Evolutionary conservation across 2,329 filamentous ascomycete genomes (phyloP).

Genomic region (Scopulariopsis brevicaulis): DNA sequence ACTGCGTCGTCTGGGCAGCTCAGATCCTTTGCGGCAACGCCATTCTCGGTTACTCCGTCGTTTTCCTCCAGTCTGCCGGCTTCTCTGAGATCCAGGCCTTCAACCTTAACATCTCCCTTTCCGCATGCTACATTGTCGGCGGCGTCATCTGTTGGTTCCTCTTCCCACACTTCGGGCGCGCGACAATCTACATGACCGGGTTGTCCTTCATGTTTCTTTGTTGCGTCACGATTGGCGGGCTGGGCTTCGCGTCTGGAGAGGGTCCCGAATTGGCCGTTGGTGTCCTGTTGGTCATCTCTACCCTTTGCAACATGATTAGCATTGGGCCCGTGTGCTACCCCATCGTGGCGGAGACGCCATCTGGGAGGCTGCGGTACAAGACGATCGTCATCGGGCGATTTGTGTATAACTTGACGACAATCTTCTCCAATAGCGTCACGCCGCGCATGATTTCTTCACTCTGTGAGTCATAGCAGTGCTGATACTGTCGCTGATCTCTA

Average conservation of each 20-base stretch:
- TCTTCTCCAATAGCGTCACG: slow-evolving; percentile 25
- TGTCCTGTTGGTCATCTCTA: slow-evolving; percentile 17
- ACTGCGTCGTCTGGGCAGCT: slow-evolving; percentile 51
- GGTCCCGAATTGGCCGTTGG: slow-evolving; percentile 15
- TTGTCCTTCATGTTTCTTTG: slow-evolving; percentile 24
- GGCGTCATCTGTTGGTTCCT: slow-evolving; percentile 26
- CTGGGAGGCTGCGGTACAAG: slow-evolving; percentile 29
- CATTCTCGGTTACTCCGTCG: slow-evolving; percentile 54
- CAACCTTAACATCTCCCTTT: slow-evolving; percentile 28
- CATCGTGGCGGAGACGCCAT: slow-evolving; percentile 26
- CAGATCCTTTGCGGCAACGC: slow-evolving; percentile 53
- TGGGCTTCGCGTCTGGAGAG: slow-evolving; percentile 12
- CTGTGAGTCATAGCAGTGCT: neutral
- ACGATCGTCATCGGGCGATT: slow-evolving; percentile 30
- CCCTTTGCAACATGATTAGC: slow-evolving; percentile 7
- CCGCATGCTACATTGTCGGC: slow-evolving; percentile 25
- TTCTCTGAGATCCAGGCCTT: slow-evolving; percentile 41
- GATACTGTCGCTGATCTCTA: neutral
- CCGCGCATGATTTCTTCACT: slow-evolving; percentile 17
- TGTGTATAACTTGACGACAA: slow-evolving; percentile 27
- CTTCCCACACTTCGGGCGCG: slow-evolving; percentile 24
- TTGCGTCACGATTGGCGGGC: slow-evolving; percentile 20
- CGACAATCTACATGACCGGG: slow-evolving; percentile 27
- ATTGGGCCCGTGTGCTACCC: slow-evolving; percentile 23
- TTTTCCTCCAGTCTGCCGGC: slow-evolving; percentile 50